Conservation (phyloP, 75 land plant species). For the Picea glauca region DNA sequence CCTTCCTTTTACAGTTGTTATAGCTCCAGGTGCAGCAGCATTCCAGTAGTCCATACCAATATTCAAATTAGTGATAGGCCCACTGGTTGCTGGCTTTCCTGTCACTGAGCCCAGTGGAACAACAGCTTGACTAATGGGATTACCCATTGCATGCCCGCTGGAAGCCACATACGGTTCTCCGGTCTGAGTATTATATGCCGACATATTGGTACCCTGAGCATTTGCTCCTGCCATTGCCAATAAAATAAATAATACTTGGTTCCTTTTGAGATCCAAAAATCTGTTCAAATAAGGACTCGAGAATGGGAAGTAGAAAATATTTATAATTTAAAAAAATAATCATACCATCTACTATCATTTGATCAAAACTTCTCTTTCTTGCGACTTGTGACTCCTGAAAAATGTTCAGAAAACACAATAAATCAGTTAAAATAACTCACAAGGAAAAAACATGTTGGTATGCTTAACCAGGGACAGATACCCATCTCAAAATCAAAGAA, state of each 20-base stretch:
- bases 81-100: slow-evolving; percentile 39
- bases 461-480: not conserved
- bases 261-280: not conserved
- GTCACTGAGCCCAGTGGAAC: slow-evolving; percentile 21
- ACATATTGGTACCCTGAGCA: slow-evolving; percentile 23
- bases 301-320: not conserved
- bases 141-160: slow-evolving; percentile 7
- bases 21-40: slow-evolving; percentile 30
- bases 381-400: slow-evolving; percentile 32
- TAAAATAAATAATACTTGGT: slow-evolving; percentile 7
- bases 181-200: slow-evolving; percentile 13
- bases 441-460: not conserved
- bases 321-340: not conserved
- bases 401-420: not conserved
- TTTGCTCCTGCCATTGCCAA: slow-evolving; percentile 25
- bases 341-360: slow-evolving; percentile 74
- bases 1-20: slow-evolving; percentile 31
- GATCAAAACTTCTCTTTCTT: slow-evolving; percentile 59
- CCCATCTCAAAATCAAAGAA: not conserved
- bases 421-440: not conserved
- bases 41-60: slow-evolving; percentile 92
- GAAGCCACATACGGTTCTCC: slow-evolving; percentile 11
- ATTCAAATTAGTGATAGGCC: slow-evolving; percentile 66
- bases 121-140: slow-evolving; percentile 9
- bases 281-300: not conserved